Evolutionary conservation across 331 rosid species (phyloP).

Genomic region (Stylosanthes scabra): DNA sequence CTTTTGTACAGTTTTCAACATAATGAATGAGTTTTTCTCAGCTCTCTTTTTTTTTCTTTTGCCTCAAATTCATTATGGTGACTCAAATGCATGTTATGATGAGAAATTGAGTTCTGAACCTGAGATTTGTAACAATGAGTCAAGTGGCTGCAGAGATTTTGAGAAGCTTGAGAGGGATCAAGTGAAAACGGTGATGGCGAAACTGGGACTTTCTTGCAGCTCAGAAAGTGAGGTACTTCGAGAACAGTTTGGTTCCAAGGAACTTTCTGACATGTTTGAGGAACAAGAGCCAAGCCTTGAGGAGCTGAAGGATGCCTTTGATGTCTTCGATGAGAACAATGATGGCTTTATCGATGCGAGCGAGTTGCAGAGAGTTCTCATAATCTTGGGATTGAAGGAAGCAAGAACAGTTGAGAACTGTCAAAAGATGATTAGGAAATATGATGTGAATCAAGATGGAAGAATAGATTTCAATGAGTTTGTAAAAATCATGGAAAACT

Average conservation of each 20-base stretch:
- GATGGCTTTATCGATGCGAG: slow-evolving; percentile 79
- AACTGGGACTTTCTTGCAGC: slow-evolving; percentile 60
- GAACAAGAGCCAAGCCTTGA: slow-evolving; percentile 76
- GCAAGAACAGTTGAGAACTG: slow-evolving; percentile 58
- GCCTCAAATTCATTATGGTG: slow-evolving; percentile 8
- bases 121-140: slow-evolving; percentile 32
- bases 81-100: slow-evolving; percentile 16
- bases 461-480: slow-evolving; percentile 77
- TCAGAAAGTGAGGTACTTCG: slow-evolving; percentile 59
- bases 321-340: slow-evolving; percentile 76
- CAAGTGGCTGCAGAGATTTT: slow-evolving; percentile 36
- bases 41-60: slow-evolving; percentile 39
- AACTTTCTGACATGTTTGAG: slow-evolving; percentile 66
- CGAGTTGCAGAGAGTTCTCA: slow-evolving; percentile 77
- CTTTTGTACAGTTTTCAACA: neutral
- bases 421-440: slow-evolving; percentile 67
- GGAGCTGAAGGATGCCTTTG: slow-evolving; percentile 87
- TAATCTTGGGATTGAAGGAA: slow-evolving; percentile 67
- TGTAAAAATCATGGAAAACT: slow-evolving; percentile 71
- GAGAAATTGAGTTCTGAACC: neutral
- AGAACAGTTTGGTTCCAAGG: slow-evolving; percentile 44
- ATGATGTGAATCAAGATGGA: slow-evolving; percentile 71
- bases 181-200: slow-evolving; percentile 62
- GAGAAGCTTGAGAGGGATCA: slow-evolving; percentile 56
- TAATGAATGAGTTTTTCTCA: slow-evolving; percentile 8